Conservation (phyloP, 352 stramenopile species). For the Pythium plurisporium region DNA sequence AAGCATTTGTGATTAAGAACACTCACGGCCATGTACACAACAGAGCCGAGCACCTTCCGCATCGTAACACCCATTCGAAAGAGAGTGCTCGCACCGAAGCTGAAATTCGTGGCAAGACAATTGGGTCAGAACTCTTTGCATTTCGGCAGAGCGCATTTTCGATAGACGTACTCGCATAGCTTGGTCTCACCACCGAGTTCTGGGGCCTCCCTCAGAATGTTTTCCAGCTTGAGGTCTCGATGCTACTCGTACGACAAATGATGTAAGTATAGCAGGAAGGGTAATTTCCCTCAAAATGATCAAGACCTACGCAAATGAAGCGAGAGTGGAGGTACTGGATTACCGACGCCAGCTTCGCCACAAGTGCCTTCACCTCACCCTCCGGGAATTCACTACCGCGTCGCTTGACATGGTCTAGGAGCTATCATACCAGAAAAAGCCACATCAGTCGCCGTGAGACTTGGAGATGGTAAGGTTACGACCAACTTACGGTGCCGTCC, state of each 20-base stretch:
- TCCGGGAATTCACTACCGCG: slow-evolving; percentile 46
- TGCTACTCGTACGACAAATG: slow-evolving; percentile 30
- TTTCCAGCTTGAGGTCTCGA: slow-evolving; percentile 78
- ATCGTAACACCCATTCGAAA: slow-evolving; percentile 76
- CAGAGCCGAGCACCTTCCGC: slow-evolving; percentile 70
- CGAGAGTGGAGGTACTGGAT: slow-evolving; percentile 79
- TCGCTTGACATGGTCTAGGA: slow-evolving; percentile 58
- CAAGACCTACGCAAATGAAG: slow-evolving; percentile 63
- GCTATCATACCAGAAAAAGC: too few relatives aligned
- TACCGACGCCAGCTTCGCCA: slow-evolving; percentile 64
- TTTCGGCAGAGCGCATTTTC: not conserved
- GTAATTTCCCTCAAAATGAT: not conserved
- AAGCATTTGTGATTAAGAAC: too few relatives aligned
- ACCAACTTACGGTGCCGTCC: slow-evolving; percentile 50
- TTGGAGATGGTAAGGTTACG: too few relatives aligned
- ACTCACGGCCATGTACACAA: slow-evolving; percentile 86
- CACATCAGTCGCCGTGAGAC: too few relatives aligned
- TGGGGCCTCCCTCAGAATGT: slow-evolving; percentile 67
- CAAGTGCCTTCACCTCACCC: slow-evolving; percentile 47
- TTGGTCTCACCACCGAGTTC: slow-evolving; percentile 56
- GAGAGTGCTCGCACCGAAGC: slow-evolving; percentile 73
- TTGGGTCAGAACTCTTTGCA: not conserved
- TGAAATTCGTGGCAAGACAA: slow-evolving; percentile 6
- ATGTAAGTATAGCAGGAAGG: not conserved
- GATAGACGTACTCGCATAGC: slow-evolving; percentile 64